A percentile compares a stretch with the other conserved stretches of the same genome.
phyloP scores from a whole-genome alignment of 2,329 filamentous ascomycete species.

The Fusarium praegraminearum region DNA sequence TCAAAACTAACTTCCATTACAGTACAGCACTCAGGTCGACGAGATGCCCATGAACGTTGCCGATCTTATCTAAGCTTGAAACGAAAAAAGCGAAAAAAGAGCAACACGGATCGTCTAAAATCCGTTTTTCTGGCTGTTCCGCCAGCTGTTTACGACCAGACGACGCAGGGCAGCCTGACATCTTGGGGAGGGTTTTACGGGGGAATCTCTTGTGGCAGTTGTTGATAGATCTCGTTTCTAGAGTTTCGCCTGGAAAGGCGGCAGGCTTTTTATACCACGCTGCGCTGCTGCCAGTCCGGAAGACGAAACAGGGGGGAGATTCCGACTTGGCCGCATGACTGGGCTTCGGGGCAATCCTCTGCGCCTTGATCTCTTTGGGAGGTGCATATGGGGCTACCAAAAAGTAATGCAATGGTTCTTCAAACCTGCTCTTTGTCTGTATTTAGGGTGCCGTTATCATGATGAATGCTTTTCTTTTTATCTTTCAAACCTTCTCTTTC shows the following conservation, averaged over 20 bases:
- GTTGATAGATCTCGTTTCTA: slow-evolving; percentile 58
- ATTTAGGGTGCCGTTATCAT: slow-evolving; percentile 55
- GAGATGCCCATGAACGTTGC: slow-evolving; percentile 99
- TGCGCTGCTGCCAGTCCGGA: slow-evolving; percentile 46
- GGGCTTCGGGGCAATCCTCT: slow-evolving; percentile 54
- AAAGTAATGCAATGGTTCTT: slow-evolving; percentile 58
- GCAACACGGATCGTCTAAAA: slow-evolving; percentile 41
- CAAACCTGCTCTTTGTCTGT: slow-evolving; percentile 51
- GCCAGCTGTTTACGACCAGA: slow-evolving; percentile 36
- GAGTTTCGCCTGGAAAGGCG: slow-evolving; percentile 49
- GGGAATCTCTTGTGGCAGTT: slow-evolving; percentile 54
- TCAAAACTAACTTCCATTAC: no score
- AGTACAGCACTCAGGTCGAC: slow-evolving; percentile 99
- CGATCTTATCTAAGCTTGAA: slow-evolving; percentile 73
- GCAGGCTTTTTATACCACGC: slow-evolving; percentile 13
- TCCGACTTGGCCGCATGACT: slow-evolving; percentile 52
- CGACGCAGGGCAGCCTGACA: slow-evolving; percentile 47
- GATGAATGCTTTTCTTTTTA: slow-evolving; percentile 49
- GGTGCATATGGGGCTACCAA: slow-evolving; percentile 56
- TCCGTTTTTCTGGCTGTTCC: slow-evolving; percentile 44
- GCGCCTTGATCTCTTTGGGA: slow-evolving; percentile 52
- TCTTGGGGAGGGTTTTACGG: slow-evolving; percentile 49
- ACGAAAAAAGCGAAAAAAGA: slow-evolving; percentile 40
- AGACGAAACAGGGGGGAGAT: slow-evolving; percentile 50
- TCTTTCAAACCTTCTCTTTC: slow-evolving; percentile 14